phyloP scores from a whole-genome alignment of 2,329 filamentous ascomycete genomes.

The Davidsoniella eucalypti region DNA sequence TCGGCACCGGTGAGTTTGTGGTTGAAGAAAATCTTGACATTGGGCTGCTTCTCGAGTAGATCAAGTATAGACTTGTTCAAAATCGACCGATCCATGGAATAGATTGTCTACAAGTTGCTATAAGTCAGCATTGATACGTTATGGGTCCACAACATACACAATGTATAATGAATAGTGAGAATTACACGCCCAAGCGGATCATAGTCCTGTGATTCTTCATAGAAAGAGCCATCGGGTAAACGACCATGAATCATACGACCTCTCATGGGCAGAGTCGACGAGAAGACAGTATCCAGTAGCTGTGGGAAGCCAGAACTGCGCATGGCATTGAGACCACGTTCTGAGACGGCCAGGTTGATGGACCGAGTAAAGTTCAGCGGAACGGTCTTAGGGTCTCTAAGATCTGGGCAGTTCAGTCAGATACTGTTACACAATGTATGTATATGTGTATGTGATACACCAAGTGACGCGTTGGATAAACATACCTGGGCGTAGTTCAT shows the following conservation, averaged over 20 bases:
- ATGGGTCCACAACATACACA: neutral
- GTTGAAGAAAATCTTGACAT: slow-evolving; percentile 83
- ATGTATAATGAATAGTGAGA: slow-evolving; percentile 9
- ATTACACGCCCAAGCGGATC: slow-evolving; percentile 72
- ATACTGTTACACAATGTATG: too few species aligned
- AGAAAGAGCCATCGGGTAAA: slow-evolving; percentile 46
- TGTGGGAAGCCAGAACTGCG: slow-evolving; percentile 47
- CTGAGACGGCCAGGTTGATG: slow-evolving; percentile 92
- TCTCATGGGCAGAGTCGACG: slow-evolving; percentile 75
- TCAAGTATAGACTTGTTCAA: slow-evolving; percentile 76
- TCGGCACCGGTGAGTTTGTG: slow-evolving; percentile 87
- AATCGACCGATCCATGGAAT: slow-evolving; percentile 67
- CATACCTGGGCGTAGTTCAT: slow-evolving; percentile 81
- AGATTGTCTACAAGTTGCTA: slow-evolving; percentile 53
- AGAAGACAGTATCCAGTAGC: slow-evolving; percentile 58
- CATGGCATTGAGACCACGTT: slow-evolving; percentile 83
- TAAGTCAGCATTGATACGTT: neutral
- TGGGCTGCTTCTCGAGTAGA: slow-evolving; percentile 65
- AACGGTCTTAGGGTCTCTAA: slow-evolving; percentile 64
- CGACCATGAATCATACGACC: slow-evolving; percentile 90
- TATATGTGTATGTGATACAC: too few species aligned
- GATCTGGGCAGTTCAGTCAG: slow-evolving; percentile 38
- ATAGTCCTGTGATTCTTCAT: slow-evolving; percentile 71
- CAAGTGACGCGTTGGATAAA: slow-evolving; percentile 14
- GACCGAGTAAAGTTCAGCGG: slow-evolving; percentile 94